A percentile compares a stretch with the other conserved stretches of the same genome.
Evolutionary conservation across 768 basidiomycete genomes (phyloP).

Genomic region (Serendipita sp.): DNA sequence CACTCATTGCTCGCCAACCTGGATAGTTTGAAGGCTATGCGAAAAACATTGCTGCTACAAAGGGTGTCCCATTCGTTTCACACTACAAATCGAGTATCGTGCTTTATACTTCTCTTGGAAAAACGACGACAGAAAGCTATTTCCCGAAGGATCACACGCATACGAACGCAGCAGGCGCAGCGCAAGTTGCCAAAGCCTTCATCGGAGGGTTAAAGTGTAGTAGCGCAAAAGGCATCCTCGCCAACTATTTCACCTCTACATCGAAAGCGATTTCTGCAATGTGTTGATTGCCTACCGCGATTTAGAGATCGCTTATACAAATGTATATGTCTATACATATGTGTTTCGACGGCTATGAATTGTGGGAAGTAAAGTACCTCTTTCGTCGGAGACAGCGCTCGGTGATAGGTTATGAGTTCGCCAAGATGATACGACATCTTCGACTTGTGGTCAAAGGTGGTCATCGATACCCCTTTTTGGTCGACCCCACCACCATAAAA

Average conservation of each 20-base stretch:
- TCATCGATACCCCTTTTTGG: too few relatives aligned
- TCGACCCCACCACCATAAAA: too few relatives aligned
- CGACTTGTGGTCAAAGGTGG: too few relatives aligned
- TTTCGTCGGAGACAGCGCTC: too few relatives aligned
- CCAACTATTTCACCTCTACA: not conserved
- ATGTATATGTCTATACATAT: too few relatives aligned
- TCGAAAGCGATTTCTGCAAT: not conserved
- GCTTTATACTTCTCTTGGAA: conserved; percentile 26
- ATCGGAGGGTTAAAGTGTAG: conserved; percentile 23
- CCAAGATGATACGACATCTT: too few relatives aligned
- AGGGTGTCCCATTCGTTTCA: conserved; percentile 28
- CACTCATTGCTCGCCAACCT: too few relatives aligned
- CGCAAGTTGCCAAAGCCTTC: conserved; percentile 33
- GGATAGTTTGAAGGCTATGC: conserved; percentile 28
- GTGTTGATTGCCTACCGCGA: not conserved
- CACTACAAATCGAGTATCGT: conserved; percentile 32
- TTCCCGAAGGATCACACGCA: conserved; percentile 35
- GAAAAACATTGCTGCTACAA: conserved; percentile 24
- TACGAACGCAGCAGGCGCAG: conserved; percentile 29
- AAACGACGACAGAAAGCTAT: conserved; percentile 24
- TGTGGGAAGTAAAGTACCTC: too few relatives aligned
- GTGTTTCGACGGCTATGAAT: too few relatives aligned
- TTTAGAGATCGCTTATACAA: too few relatives aligned
- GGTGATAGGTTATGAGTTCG: too few relatives aligned
- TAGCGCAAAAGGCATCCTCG: not conserved